Evolutionary conservation across 306 rosid genomes (phyloP).

Genomic region (Parietaria judaica): DNA sequence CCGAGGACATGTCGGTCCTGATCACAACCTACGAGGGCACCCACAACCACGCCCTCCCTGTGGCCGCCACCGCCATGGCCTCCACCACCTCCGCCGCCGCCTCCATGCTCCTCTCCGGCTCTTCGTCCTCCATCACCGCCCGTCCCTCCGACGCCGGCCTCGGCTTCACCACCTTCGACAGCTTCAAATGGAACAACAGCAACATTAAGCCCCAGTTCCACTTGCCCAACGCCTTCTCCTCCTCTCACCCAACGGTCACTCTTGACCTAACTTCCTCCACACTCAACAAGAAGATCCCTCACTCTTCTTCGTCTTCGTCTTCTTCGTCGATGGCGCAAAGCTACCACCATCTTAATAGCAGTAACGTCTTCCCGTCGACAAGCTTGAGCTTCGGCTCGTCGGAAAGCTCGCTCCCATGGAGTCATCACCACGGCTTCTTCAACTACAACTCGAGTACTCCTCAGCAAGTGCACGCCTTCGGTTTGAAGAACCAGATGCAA

Average conservation of each 20-base stretch:
- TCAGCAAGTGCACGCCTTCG: slow-evolving; percentile 29
- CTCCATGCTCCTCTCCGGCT: slow-evolving; percentile 73
- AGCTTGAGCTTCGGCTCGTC: slow-evolving; percentile 52
- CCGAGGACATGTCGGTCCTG: slow-evolving; percentile 70
- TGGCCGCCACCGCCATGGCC: slow-evolving; percentile 88
- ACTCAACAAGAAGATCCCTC: slow-evolving; percentile 34
- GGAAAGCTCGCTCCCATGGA: slow-evolving; percentile 45
- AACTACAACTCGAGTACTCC: slow-evolving; percentile 22
- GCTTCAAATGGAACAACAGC: slow-evolving; percentile 30
- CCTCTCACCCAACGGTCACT: slow-evolving; percentile 76
- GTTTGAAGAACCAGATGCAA: slow-evolving; percentile 26
- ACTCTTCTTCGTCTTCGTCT: slow-evolving; percentile 25
- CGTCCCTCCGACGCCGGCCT: slow-evolving; percentile 27
- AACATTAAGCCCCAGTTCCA: slow-evolving; percentile 34
- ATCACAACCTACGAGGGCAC: slow-evolving; percentile 85
- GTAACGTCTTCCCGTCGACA: slow-evolving; percentile 22
- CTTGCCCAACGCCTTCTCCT: slow-evolving; percentile 49
- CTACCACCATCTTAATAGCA: slow-evolving; percentile 14
- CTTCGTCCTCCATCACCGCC: slow-evolving; percentile 37
- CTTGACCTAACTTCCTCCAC: slow-evolving; percentile 62
- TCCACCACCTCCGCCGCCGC: slow-evolving; percentile 95
- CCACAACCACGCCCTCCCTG: slow-evolving; percentile 88
- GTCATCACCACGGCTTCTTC: slow-evolving; percentile 31
- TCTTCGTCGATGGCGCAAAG: slow-evolving; percentile 21
- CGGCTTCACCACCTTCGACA: slow-evolving; percentile 50